Conservation (phyloP, 2,329 filamentous ascomycete genomes). For the Lithohypha guttulata region DNA sequence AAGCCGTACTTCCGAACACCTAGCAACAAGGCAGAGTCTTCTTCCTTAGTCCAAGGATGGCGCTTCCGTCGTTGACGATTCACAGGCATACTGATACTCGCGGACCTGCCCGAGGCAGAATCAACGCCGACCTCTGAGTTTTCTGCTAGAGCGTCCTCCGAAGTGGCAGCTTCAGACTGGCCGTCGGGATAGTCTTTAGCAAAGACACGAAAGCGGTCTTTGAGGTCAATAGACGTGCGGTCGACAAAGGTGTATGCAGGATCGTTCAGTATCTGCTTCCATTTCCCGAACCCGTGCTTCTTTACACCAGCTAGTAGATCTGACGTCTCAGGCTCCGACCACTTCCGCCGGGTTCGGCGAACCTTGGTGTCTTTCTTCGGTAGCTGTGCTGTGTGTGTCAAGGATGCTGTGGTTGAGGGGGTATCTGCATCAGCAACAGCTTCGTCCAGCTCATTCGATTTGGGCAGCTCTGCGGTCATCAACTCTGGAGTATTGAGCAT, state of each 20-base stretch:
- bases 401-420: slow-evolving; percentile 1
- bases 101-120: not conserved
- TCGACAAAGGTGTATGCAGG: slow-evolving; percentile 44
- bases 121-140: slow-evolving; percentile 1
- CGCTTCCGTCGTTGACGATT: slow-evolving; percentile 37
- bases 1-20: slow-evolving; percentile 50
- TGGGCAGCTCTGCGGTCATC: slow-evolving; percentile 3
- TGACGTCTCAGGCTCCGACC: slow-evolving; percentile 52
- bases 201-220: slow-evolving; percentile 49
- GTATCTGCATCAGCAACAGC: not conserved
- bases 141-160: slow-evolving; percentile 18
- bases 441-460: not conserved
- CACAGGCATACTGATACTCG: not conserved
- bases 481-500: slow-evolving; percentile 9
- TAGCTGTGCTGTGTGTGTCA: slow-evolving; percentile 19
- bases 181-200: slow-evolving; percentile 37
- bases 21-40: slow-evolving; percentile 48
- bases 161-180: slow-evolving; percentile 17
- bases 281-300: slow-evolving; percentile 52
- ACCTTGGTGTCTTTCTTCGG: slow-evolving; percentile 27
- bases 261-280: slow-evolving; percentile 52
- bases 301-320: slow-evolving; percentile 48
- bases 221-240: slow-evolving; percentile 51
- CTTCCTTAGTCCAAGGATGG: slow-evolving; percentile 44
- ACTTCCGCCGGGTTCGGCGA: slow-evolving; percentile 41